phyloP scores from a whole-genome alignment of 495 filamentous ascomycete genomes.

The Terfezia boudieri region DNA sequence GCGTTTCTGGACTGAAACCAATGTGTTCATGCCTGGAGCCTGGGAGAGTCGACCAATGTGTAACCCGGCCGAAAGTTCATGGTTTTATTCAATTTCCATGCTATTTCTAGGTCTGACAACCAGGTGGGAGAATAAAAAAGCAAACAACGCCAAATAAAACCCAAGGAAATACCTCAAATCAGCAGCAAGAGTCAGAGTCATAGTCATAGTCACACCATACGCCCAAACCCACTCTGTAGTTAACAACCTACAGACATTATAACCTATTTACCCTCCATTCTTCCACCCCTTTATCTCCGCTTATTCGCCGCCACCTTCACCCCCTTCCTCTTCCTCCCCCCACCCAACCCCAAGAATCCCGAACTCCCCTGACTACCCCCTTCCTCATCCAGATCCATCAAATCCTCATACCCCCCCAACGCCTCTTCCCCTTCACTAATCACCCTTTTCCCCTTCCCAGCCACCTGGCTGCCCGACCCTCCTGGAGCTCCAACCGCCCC shows the following conservation, averaged over 20 bases:
- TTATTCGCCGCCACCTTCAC: neutral
- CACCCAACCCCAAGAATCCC: slow-evolving; percentile 20
- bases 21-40: too few species aligned
- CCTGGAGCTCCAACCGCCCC: slow-evolving; percentile 2
- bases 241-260: neutral
- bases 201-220: too few species aligned
- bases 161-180: too few species aligned
- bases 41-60: too few species aligned
- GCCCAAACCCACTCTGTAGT: too few species aligned
- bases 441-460: slow-evolving; percentile 24
- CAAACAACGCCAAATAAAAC: too few species aligned
- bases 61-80: too few species aligned
- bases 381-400: slow-evolving; percentile 28
- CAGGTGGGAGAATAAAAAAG: too few species aligned
- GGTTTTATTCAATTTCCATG: too few species aligned
- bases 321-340: slow-evolving; percentile 2
- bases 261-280: neutral
- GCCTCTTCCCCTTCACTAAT: slow-evolving; percentile 26
- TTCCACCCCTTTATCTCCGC: neutral
- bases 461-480: neutral
- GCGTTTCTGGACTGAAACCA: too few species aligned
- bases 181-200: too few species aligned
- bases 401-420: slow-evolving; percentile 22
- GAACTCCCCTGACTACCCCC: slow-evolving; percentile 33
- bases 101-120: too few species aligned